Base-by-base conservation (phyloP, 371 early-diverging fungal species). In the Rhizomucor pusillus region DNA sequence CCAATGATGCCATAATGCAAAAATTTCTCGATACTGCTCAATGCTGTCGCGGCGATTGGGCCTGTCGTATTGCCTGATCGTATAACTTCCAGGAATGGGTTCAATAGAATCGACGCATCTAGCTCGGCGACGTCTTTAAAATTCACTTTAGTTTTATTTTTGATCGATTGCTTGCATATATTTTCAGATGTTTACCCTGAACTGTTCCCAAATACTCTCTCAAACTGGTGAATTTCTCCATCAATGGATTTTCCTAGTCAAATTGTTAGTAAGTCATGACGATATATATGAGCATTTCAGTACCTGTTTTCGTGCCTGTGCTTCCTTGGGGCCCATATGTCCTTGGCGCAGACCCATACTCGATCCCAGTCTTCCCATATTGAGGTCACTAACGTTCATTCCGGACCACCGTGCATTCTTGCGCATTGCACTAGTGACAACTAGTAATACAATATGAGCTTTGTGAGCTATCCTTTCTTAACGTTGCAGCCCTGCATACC, bases 11-110 rank as follows among this genome's bases (percentile, higher is more conserved):
- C 85, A 67, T 91, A 90, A 54, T 83, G 79, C 40, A 97, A 74
- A 51, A 97, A 91, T 61, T 90, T 90, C 66, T 97, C 93, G 20
- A 98, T 79, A 50, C 90, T 89, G 29, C 81, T 83, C 12, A 98
- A 77, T 7, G 96, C 95, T 14, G 91, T 87, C 14, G 93, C 90
- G 0, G 95, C 93, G 52, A 97, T 96, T n/a, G 92, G 91, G 3
- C 95, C 96, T 13, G 92, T 94, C 3, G 94, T 94, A 58, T 93
- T 92, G 11, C 92, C 91, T 52, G 92, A 91, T 36, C 88, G 84
- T 51, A 98, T 90, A 6, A 97, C 92, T 44, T 89, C 85, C 40
- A 97, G 68, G 61, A 97, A 98, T 1, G 98, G 98, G 13, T 80
- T 81, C 10, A 98, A 66, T n/a, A 98, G 65, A 18, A 80, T 62